Evolutionary conservation across 2,329 filamentous ascomycete species (phyloP).

Genomic region (Bertia moriformis): DNA sequence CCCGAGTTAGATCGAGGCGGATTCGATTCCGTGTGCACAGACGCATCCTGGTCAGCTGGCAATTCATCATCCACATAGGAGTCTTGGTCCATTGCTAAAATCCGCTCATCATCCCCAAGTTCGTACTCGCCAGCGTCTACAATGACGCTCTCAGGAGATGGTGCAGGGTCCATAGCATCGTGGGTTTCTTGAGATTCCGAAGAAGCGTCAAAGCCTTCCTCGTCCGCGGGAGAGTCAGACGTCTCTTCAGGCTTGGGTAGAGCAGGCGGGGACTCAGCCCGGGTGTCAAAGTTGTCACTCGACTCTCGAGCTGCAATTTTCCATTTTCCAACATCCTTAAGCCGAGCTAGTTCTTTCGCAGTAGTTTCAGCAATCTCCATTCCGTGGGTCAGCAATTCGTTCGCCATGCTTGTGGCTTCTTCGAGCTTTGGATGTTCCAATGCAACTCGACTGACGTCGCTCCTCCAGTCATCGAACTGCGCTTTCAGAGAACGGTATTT

Average conservation of each 20-base stretch:
- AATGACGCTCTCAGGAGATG: neutral
- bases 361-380: conserved; percentile 69
- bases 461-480: conserved; percentile 71
- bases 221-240: conserved; percentile 4
- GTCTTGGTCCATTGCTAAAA: neutral
- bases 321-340: conserved; percentile 75
- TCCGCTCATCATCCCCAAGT: neutral
- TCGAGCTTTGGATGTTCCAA: conserved; percentile 58
- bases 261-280: conserved; percentile 42
- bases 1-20: neutral
- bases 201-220: too few species aligned
- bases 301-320: conserved; percentile 66
- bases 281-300: conserved; percentile 65
- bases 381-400: conserved; percentile 59
- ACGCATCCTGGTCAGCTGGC: too few species aligned
- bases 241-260: conserved; percentile 16
- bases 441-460: conserved; percentile 65
- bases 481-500: conserved; percentile 82
- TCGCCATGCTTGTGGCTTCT: conserved; percentile 51
- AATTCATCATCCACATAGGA: neutral
- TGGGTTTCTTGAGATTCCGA: neutral
- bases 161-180: neutral
- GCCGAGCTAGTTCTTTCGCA: conserved; percentile 62
- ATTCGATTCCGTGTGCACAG: neutral
- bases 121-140: neutral